Conservation (phyloP, 1,139 yeast genomes). For the Zygosaccharomyces pseudobailii region DNA sequence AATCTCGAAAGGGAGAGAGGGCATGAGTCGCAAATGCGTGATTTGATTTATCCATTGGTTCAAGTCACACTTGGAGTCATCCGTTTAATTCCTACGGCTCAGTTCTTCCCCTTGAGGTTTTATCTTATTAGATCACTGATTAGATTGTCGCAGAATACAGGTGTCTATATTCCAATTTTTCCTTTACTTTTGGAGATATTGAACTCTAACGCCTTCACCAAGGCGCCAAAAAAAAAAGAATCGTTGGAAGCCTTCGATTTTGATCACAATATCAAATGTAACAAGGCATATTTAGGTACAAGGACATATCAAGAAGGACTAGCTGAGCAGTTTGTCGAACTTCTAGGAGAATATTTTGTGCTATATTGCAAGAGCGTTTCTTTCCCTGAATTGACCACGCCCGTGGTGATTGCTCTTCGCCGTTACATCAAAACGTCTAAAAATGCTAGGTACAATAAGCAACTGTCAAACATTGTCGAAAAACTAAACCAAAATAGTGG, state of each 20-base stretch:
- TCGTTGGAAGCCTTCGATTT: conserved; percentile 78
- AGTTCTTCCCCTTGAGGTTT: conserved; percentile 90
- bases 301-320: conserved; percentile 84
- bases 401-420: conserved; percentile 74
- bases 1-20: conserved; percentile 55
- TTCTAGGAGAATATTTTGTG: conserved; percentile 76
- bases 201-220: conserved; percentile 73
- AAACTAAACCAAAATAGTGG: conserved; percentile 73
- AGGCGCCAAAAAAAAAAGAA: conserved; percentile 54
- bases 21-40: conserved; percentile 68
- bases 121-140: conserved; percentile 77
- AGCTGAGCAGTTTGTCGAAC: conserved; percentile 78
- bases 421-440: conserved; percentile 71
- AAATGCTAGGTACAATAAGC: conserved; percentile 71
- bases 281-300: conserved; percentile 78
- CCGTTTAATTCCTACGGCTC: conserved; percentile 87
- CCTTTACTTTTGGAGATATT: conserved; percentile 81
- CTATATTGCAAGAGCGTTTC: conserved; percentile 81
- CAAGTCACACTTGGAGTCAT: conserved; percentile 93
- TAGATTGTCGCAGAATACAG: conserved; percentile 80
- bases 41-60: conserved; percentile 87
- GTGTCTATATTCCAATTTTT: conserved; percentile 86
- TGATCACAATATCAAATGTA: conserved; percentile 78
- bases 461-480: conserved; percentile 68
- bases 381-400: conserved; percentile 91